Base-by-base conservation (phyloP, 1,139 yeast genomes). In the Debaryomyces sp. region DNA sequence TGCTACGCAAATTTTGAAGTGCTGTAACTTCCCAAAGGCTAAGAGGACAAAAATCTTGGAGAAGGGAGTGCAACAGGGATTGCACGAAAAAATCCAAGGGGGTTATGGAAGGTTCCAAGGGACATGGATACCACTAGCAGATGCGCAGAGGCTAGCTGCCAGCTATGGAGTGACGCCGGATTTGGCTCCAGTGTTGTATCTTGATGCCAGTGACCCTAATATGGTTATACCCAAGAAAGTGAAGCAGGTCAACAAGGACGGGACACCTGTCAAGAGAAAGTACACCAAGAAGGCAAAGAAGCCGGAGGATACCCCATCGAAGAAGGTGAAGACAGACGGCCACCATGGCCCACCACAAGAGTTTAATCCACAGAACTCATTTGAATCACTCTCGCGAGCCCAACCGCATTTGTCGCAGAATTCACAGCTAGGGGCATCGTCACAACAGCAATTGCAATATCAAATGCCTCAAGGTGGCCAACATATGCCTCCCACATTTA, bases 101-200 rank as follows among this genome's bases (percentile, higher is more conserved):
- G 98, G 98, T 2, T 92, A 91, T 59, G 98, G 98, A 43, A 86
- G 94, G 63, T 94, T 91, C 67, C 98, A 94, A 67, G 99, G 99
- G 18, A 92, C 98, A 1, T 94, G 98, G 97, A 95, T 92, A 6
- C 98, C 98, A 0, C 68, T 91, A 40, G 67, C 73, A 13, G 80
- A 78, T 44, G 87, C 87, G 7, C 80, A 75, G 49, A 66, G 75
- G 39, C 67, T 83, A 56, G 85, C 85, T 4, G 68, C 70, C 12
- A 79, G 73, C 51, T 82, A 82, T 57, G 81, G 82, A 2, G 76
- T 83, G 13, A 67, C 80, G 2, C 78, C 81, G 33, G 82, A 80
- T 32, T 70, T 77, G 55, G 85, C 85, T 1, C 82, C 84, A 0
- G 81, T 83, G 3, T 61, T 83, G 49, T 72, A 71, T 48, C 74